These are phyloP conservation scores for Candida silvatica DNA, from an alignment of 805 yeast species.

Conservation along the genomic window DNA sequence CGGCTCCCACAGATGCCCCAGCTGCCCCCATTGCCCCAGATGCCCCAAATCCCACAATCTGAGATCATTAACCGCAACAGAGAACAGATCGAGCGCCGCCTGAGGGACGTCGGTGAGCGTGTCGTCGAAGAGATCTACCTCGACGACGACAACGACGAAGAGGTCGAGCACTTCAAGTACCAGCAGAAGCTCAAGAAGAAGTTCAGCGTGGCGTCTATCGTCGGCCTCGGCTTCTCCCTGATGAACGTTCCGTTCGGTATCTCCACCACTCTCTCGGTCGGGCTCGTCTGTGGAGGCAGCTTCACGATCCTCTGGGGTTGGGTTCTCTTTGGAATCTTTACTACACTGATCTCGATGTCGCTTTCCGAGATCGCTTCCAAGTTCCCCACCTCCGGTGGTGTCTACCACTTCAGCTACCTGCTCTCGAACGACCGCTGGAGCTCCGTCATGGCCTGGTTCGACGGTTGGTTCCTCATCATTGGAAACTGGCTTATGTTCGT, in stretches of 20 bases:
- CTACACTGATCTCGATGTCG: slow-evolving; percentile 58
- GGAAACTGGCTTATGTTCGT: slow-evolving; percentile 77
- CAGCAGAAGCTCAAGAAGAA: slow-evolving; percentile 64
- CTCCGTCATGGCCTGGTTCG: slow-evolving; percentile 60
- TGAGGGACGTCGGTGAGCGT: slow-evolving; percentile 16
- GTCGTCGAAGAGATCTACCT: slow-evolving; percentile 24
- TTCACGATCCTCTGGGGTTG: slow-evolving; percentile 73
- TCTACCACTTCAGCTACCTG: slow-evolving; percentile 71
- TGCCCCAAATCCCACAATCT: too few relatives aligned
- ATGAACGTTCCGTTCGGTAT: slow-evolving; percentile 81
- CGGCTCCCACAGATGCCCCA: too few relatives aligned
- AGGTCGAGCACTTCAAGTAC: slow-evolving; percentile 64
- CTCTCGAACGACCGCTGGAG: slow-evolving; percentile 51
- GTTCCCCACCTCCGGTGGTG: slow-evolving; percentile 69
- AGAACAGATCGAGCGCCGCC: slow-evolving; percentile 1
- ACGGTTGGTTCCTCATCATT: slow-evolving; percentile 66
- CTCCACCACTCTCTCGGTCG: slow-evolving; percentile 64
- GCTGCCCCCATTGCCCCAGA: too few relatives aligned
- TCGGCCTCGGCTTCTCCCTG: slow-evolving; percentile 71
- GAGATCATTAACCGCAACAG: slow-evolving; percentile 6
- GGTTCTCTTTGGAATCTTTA: slow-evolving; percentile 54
- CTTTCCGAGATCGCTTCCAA: slow-evolving; percentile 72
- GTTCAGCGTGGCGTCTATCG: slow-evolving; percentile 58
- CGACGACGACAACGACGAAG: slow-evolving; percentile 41
- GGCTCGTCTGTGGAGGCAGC: slow-evolving; percentile 69